Conservation (phyloP, 2,329 filamentous ascomycete species). For the Dothiorella sarmentorum region DNA sequence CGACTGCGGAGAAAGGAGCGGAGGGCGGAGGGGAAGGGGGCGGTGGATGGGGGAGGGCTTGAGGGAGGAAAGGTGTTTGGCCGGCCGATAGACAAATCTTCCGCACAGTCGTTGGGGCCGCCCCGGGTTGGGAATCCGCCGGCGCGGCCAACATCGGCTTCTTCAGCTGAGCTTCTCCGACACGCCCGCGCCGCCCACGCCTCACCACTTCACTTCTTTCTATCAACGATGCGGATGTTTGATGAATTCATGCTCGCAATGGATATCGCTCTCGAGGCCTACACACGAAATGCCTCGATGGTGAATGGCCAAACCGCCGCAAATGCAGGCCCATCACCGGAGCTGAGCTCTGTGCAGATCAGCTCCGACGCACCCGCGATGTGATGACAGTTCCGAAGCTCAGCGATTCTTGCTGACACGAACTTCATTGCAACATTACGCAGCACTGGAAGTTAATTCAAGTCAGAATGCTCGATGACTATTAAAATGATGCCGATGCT, state of each 20-base stretch:
- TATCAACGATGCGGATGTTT: too few relatives aligned
- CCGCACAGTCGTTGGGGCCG: constrained; percentile 17
- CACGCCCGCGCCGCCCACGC: constrained; percentile 8
- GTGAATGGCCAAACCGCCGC: not conserved
- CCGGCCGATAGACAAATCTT: constrained; percentile 17
- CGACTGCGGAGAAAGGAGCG: constrained; percentile 14
- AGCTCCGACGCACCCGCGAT: constrained; percentile 7
- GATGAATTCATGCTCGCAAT: not conserved
- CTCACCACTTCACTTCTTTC: not conserved
- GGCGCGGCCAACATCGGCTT: constrained; percentile 16
- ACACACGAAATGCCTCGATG: not conserved
- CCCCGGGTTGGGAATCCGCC: constrained; percentile 18
- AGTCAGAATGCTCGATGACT: not conserved
- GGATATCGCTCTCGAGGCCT: not conserved
- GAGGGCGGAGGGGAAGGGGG: constrained; percentile 9
- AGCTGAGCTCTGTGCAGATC: not conserved
- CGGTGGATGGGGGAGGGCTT: constrained; percentile 13
- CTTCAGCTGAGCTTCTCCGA: not conserved
- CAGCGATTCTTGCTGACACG: not conserved
- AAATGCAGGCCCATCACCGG: not conserved
- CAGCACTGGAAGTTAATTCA: not conserved
- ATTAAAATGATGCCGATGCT: not conserved
- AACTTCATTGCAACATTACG: not conserved
- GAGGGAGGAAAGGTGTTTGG: constrained; percentile 17
- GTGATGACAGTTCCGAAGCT: not conserved